Evolutionary conservation across 257 asterid species (phyloP), one percentile per base, ranked within the genome.

Genomic region (Misopates orontium): DNA sequence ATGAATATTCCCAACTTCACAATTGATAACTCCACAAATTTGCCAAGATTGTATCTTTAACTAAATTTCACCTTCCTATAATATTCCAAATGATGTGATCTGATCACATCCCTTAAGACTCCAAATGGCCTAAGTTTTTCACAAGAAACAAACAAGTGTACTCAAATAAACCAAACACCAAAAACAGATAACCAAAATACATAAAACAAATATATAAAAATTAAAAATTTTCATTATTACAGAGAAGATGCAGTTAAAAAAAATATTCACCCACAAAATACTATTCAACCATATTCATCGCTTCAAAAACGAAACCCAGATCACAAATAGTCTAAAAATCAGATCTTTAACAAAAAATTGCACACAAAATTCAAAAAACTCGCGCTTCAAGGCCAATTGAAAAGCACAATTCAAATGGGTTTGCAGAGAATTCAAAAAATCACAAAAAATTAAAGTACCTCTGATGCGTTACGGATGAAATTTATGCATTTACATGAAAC

Each of bases 371-470:
- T 54, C 60, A 58, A 62, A 19, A 13, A 64, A 64, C 69, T 51
- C 47, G 60, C n/a, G 42, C 20, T 61, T 20, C 40, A 4, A 61
- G 22, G 18, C 51, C 51, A 64, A 61, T 59, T 13, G 36, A 62
- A 52, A 65, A 39, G 40, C 67, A 61, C 17, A 67, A 73, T 53
- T 39, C 56, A 68, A 73, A 60, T 39, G 52, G 25, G 25, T 47
- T 64, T 60, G 56, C 56, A 25, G 36, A 19, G 58, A 70, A 55
- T 50, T 22, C 4, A 36, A 53, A 7, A 59, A 15, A 60, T 7
- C 14, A 31, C 14, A 31, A 14, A 8, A 25, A 62, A 53, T 4
- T 39, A 60, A 28, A 36, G 72, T 83, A 85, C 92, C 89, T 85
- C 40, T 61, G 73, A 28, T 71, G 57, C 54, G 73, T 56, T 51